Evolutionary conservation across 371 early-diverging fungal genomes (phyloP).

Genomic region (Pancytospora epiphaga): DNA sequence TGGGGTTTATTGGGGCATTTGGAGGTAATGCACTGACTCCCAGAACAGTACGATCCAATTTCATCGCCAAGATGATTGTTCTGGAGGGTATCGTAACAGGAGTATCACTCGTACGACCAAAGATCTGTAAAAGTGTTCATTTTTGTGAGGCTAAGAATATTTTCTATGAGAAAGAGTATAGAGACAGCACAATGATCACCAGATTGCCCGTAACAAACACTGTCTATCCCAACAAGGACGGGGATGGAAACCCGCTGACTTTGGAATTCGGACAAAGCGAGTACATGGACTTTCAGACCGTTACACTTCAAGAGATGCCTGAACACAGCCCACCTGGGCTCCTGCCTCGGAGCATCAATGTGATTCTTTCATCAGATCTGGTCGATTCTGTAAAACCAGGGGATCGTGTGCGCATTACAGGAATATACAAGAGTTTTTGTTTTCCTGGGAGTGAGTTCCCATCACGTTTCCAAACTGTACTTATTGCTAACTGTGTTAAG

Average conservation of each 20-base stretch:
- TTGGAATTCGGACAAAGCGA: slow-evolving; percentile 84
- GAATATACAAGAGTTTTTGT: slow-evolving; percentile 79
- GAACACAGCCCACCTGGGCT: slow-evolving; percentile 93
- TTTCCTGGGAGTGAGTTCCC: slow-evolving; percentile 53
- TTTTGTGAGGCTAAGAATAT: slow-evolving; percentile 71
- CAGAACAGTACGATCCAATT: slow-evolving; percentile 70
- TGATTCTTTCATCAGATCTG: slow-evolving; percentile 87
- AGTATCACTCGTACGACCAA: slow-evolving; percentile 89
- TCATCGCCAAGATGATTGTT: slow-evolving; percentile 77
- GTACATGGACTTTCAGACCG: slow-evolving; percentile 84
- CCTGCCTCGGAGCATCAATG: slow-evolving; percentile 83
- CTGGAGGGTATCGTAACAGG: slow-evolving; percentile 95
- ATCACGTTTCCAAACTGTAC: slow-evolving; percentile 66
- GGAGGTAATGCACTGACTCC: slow-evolving; percentile 79
- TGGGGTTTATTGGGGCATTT: slow-evolving; percentile 81
- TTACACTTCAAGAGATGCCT: slow-evolving; percentile 96
- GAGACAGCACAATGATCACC: slow-evolving; percentile 68
- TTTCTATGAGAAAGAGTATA: slow-evolving; percentile 76
- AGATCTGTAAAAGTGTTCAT: slow-evolving; percentile 81
- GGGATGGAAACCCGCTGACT: slow-evolving; percentile 73
- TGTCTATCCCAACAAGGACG: slow-evolving; percentile 64
- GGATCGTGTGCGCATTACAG: slow-evolving; percentile 85
- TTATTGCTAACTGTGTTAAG: slow-evolving; percentile 77
- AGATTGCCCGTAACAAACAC: slow-evolving; percentile 67
- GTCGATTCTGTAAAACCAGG: slow-evolving; percentile 93